phyloP scores from a whole-genome alignment of 1,284 basidiomycete species.

The Cryptococcus sp. region DNA sequence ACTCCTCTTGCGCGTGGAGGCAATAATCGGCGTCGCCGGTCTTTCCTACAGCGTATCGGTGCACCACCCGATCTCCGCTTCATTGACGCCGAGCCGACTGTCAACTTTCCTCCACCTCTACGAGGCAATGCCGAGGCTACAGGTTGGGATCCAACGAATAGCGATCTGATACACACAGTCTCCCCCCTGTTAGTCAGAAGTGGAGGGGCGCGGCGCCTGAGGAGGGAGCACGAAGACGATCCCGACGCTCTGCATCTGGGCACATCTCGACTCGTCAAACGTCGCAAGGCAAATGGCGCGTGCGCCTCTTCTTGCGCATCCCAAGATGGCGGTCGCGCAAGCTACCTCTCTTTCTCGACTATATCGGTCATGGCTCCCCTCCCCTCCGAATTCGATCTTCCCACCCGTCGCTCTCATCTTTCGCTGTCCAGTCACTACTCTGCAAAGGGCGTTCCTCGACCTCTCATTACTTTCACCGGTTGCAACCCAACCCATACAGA shows the following conservation, averaged over 20 bases:
- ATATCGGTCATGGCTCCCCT: constrained; percentile 9
- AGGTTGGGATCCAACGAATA: constrained; percentile 16
- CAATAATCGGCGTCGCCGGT: constrained; percentile 12
- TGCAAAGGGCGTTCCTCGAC: constrained; percentile 12
- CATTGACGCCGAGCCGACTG: constrained; percentile 8
- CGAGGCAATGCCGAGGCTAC: constrained; percentile 9
- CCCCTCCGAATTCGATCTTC: constrained; percentile 20
- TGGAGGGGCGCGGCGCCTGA: constrained; percentile 1
- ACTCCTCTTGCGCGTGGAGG: constrained; percentile 9
- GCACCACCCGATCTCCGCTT: constrained; percentile 11
- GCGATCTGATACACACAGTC: background rate
- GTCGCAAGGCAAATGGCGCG: background rate
- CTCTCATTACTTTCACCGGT: constrained; percentile 39
- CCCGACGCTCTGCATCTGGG: background rate
- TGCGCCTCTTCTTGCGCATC: background rate
- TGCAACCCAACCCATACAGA: constrained; percentile 58
- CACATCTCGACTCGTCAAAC: background rate
- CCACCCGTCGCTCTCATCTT: constrained; percentile 20
- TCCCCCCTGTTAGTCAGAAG: constrained; percentile 9
- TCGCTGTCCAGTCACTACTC: constrained; percentile 36
- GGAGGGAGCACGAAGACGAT: constrained; percentile 4
- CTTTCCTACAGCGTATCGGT: constrained; percentile 11
- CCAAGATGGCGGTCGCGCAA: constrained; percentile 9
- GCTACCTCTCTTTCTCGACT: constrained; percentile 22
- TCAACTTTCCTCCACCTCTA: constrained; percentile 6